These are phyloP conservation scores for Geotrichum bryndzae DNA, from an alignment of 1,139 yeast genomes.

Conservation along the genomic window DNA sequence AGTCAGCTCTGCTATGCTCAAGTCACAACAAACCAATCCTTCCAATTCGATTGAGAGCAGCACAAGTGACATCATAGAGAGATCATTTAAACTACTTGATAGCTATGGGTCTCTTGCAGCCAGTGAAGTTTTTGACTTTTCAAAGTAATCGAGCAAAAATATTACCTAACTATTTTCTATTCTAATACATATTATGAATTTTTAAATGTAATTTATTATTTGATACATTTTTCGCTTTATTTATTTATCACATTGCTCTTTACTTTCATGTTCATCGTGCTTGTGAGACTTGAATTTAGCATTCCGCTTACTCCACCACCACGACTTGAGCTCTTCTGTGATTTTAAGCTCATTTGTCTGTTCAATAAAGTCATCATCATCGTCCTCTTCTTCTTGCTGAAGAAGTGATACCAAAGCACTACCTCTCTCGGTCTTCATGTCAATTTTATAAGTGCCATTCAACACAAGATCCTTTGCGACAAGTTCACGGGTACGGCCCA, in stretches of 20 bases:
- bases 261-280: constrained; percentile 1
- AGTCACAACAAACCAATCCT: not conserved
- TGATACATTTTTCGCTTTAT: not conserved
- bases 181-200: not conserved
- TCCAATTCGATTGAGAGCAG: not conserved
- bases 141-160: not conserved
- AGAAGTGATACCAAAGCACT: constrained; percentile 8
- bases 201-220: not conserved
- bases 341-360: constrained; percentile 12
- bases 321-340: constrained; percentile 14
- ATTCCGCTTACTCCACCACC: constrained; percentile 18
- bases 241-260: not conserved
- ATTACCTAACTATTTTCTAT: not conserved
- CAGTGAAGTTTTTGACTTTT: not conserved
- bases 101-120: not conserved
- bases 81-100: not conserved
- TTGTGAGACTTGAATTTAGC: constrained; percentile 7
- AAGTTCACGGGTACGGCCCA: constrained; percentile 77
- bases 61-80: not conserved
- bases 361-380: constrained; percentile 15
- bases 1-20: not conserved
- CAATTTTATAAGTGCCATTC: constrained; percentile 39
- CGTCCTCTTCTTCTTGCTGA: constrained; percentile 18
- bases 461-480: constrained; percentile 62
- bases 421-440: constrained; percentile 12